Conservation (phyloP, 148 eudicot species). For the Talinum fruticosum region DNA sequence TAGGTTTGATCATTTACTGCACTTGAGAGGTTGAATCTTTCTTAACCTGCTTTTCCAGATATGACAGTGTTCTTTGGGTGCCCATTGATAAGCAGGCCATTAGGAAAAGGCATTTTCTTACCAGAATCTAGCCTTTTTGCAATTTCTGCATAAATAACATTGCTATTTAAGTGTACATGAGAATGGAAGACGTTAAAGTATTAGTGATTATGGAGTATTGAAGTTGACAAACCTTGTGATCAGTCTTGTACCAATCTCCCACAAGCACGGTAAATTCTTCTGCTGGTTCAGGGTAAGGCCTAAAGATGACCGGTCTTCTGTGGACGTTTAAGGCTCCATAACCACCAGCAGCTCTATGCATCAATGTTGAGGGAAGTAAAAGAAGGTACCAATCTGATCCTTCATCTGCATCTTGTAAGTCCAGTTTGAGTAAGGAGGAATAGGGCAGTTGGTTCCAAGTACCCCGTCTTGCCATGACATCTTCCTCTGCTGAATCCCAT, state of each 20-base stretch:
- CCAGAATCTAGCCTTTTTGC: conserved; percentile 52
- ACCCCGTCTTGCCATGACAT: conserved; percentile 88
- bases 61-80: conserved; percentile 32
- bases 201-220: not conserved
- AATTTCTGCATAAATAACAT: conserved; percentile 36
- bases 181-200: not conserved
- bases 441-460: conserved; percentile 87
- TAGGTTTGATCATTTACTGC: not conserved
- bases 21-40: not conserved
- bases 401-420: conserved; percentile 82
- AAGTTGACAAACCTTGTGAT: conserved; percentile 54
- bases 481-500: conserved; percentile 75
- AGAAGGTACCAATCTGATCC: conserved; percentile 78
- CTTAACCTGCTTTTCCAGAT: conserved; percentile 43
- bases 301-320: conserved; percentile 49
- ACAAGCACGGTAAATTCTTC: conserved; percentile 52
- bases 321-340: conserved; percentile 61
- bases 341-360: conserved; percentile 80
- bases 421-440: conserved; percentile 68
- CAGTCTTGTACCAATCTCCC: conserved; percentile 71
- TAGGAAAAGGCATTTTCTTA: conserved; percentile 46
- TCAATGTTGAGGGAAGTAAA: conserved; percentile 72
- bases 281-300: conserved; percentile 59
- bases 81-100: conserved; percentile 75
- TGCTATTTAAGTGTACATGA: not conserved